Base-by-base conservation (phyloP, 2,329 filamentous ascomycete species). In the Botrytis fabae region DNA sequence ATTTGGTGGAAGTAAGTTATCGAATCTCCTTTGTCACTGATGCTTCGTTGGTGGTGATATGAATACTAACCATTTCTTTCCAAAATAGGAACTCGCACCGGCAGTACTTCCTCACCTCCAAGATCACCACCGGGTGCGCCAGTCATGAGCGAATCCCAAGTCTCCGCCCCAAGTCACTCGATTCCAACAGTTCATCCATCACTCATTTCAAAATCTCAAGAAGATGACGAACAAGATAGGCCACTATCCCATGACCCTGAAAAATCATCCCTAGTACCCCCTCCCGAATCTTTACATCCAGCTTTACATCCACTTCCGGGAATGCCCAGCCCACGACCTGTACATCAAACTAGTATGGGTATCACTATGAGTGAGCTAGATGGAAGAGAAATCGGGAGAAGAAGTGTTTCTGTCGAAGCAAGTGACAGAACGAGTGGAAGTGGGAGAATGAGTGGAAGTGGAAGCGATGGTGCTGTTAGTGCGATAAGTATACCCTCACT, bases 321-420 rank as follows among this genome's bases (percentile, higher is more conserved):
- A 25, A 32, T 71, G 46, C 16, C 51, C 12, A 40, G n/a, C 38
- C 46, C 40, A 2, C 44, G 40, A 48, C 62, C 62, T 32, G 51
- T 22, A 28, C 32, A 68, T 61, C 28, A 22, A 25, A 35, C 70
- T 22, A 20, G 35, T 6, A 40, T 32, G 16, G 18, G 6, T 2
- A 69, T 69, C 32, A 69, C 63, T 12, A 60, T 69, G n/a, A 72
- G 48, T 61, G 70, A 72, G 40, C 42, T 72, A 12, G 63, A 72
- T 48, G 46, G 38, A 5, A 40, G 51, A 1, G 51, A 57, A n/a
- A 28, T 69, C 4, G 65, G 65, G n/a, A 68, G 25, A n/a, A 42
- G 69, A 70, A 4, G 2, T 42, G 9, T 22, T 25, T 44, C 42
- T 20, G 14, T 40, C 1, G 40, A 44, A 16, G 40, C 32, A n/a